Base-by-base conservation (phyloP, 1,139 yeast species). In the Suhomyces terraborum region DNA sequence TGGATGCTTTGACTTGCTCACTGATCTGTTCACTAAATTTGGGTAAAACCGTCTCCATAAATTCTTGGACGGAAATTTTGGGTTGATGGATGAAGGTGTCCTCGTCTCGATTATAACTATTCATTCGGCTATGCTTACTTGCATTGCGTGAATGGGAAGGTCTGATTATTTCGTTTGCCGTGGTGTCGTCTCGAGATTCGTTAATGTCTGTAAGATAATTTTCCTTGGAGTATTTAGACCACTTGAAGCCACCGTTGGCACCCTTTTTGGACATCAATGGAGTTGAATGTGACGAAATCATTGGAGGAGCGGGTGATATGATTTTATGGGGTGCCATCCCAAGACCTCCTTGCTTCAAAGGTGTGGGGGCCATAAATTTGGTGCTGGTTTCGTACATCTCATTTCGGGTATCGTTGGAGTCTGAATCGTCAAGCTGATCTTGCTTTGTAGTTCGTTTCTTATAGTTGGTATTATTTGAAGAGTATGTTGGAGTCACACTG, bases 231-330 rank as follows among this genome's bases (percentile, higher is more conserved):
- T 21, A 35, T 38, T 27, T 35, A 22, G 36, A 38, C 45, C 47
- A 40, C 26, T 28, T 42, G 28, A 24, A 16, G 40, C 24, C n/a
- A n/a, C n/a, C 40, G 18, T 27, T 28, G 7, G 26, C 38, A 7
- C 35, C 43, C 31, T 47, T 45, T 34, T 46, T 41, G n/a, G 36
- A 8, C 31, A 47, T 36, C 29, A 64, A 48, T 1, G 71, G 71
- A 0, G 71, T 64, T 4, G 69, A 62, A 41, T 66, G 71, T 3
- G 67, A 60, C 10, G 65, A 56, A 8, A 60, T 49, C 28, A 36
- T 24, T 9, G 32, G 32, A 30, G 49, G 41, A 9, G 40, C 26
- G 2, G 44, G 26, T 8, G 36, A 27, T 3, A 23, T 4, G 28
- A 21, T 41, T 33, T 9, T 36, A 4, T 23, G 21, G 6, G 35